Base-by-base conservation (phyloP, 768 basidiomycete genomes). In the Cyclocybe aegerita region DNA sequence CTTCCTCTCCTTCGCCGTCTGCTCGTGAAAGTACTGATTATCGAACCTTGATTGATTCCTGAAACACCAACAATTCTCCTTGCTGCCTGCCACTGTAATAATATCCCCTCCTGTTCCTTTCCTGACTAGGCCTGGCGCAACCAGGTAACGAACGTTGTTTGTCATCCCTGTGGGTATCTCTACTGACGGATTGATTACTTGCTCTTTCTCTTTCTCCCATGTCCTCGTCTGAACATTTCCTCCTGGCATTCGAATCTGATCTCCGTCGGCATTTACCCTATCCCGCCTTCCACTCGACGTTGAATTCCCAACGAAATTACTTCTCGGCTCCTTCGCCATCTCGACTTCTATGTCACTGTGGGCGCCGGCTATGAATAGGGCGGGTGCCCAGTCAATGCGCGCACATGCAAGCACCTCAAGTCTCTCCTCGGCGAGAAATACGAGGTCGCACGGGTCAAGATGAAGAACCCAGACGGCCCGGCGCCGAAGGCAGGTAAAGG, bases 381-480 rank as follows among this genome's bases (percentile, higher is more conserved):
- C 43, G 71, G 73, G 2, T 60, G 58, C 11, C 76, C 76, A 6
- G 70, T 74, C 6, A 74, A 77, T 54, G 76, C 75, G 4, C 72
- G 78, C 11, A 70, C 75, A 11, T 79, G 78, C 65, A 78, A 78
- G 49, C 77, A 79, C 54, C 62, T 79, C 14, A 69, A 70, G 42
- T 45, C 67, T 7, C 62, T 78, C 15, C 64, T 80, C 2, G 78
- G 78, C 5, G 74, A 76, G 17, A 66, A 65, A 30, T 80, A 80
- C 58, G 78, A 79, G 55, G 60, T 61, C 31, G 78, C 76, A 5
- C 73, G 79, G 8, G 42, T 77, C 15, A 67, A 68, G 45, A 53
- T 74, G 46, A 75, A 75, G 51, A 77, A 77, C 48, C 73, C 74
- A 6, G 53, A 67, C 17, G 70, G 68, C 9, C 62, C 66, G 8